A percentile compares a stretch with the other conserved stretches of the same genome.
Evolutionary conservation across 31 red algal genomes (phyloP).

Genomic region (Porphyra umbilicalis): DNA sequence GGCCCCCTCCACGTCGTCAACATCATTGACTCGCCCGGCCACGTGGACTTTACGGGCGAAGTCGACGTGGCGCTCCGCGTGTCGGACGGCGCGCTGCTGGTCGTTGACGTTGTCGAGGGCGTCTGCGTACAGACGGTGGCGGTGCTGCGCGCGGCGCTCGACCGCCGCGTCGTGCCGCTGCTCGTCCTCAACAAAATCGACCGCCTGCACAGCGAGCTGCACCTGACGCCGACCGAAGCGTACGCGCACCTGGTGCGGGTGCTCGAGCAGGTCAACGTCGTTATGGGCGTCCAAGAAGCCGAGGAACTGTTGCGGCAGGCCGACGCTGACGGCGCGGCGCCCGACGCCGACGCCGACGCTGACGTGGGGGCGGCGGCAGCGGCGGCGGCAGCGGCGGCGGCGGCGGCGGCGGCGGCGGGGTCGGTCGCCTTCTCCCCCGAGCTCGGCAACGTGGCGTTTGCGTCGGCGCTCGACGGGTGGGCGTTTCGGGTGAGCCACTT

Average conservation of each 20-base stretch:
- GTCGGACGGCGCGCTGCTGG: conserved; percentile 79
- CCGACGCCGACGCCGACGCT: conserved; percentile 5
- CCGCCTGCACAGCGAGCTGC: conserved; percentile 60
- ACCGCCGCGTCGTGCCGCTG: conserved; percentile 54
- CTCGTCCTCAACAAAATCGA: conserved; percentile 96
- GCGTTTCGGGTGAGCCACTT: conserved; percentile 88
- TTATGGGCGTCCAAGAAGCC: conserved; percentile 66
- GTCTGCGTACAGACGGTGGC: conserved; percentile 84
- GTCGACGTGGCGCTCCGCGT: conserved; percentile 76
- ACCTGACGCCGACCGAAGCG: conserved; percentile 63
- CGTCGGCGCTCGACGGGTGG: conserved; percentile 87
- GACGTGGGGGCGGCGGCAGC: conserved; percentile 23
- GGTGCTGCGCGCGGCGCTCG: conserved; percentile 61
- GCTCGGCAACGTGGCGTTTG: conserved; percentile 87
- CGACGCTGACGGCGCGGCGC: not conserved
- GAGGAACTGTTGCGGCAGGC: conserved; percentile 59
- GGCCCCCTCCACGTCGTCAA: conserved; percentile 60
- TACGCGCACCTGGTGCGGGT: conserved; percentile 66
- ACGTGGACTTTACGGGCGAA: conserved; percentile 95
- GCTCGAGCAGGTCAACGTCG: conserved; percentile 83
- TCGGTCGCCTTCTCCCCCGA: conserved; percentile 64
- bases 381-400: not conserved
- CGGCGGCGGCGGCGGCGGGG: conserved; percentile 21
- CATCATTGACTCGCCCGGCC: conserved; percentile 92
- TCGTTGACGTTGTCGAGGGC: conserved; percentile 92